Base-by-base conservation (phyloP, 495 filamentous ascomycete species). In the Neurospora sp. region DNA sequence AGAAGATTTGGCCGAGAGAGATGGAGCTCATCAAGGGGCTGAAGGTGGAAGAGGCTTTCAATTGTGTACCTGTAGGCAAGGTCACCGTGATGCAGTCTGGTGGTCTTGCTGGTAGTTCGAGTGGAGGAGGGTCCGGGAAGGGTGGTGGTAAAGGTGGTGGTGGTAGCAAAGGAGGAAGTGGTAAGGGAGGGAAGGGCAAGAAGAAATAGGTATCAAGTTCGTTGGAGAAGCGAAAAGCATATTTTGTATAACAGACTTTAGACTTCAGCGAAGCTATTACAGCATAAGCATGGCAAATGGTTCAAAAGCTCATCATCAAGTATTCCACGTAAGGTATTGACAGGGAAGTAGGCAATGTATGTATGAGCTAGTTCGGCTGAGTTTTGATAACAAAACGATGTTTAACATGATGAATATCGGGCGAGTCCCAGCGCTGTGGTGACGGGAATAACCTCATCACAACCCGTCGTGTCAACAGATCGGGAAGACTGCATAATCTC, bases 1-100 rank as follows among this genome's bases (percentile, higher is more conserved):
- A 97, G 83, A 89, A 87, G 78, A 89, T 96, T 77, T 94, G 93
- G 86, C 91, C 90, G 4, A 83, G 89, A 48, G 95, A 98, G 82
- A 90, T 89, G 18, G 95, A 96, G 78, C 82, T 97, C 48, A 86
- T 98, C 73, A 91, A 89, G 82, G 89, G 85, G 1, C 88, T 93
- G 85, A 94, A 92, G 79, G 90, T 93, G 38, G 90, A 90, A 72
- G 95, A 97, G 84, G 87, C 96, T 69, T 88, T 92, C 69, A 94
- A 94, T 75, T 85, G 87, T 9, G 87, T 98, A 75, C 92, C 94
- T 35, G 93, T 97, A 3, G 87, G 90, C n/a, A 96, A 93, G 81
- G 87, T 97, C 62, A 90, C 92, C 78, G 89, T 98, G 35, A 91
- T 97, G 88, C 86, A 90, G 81, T 81, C 81, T 27, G 88, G 88